These are phyloP conservation scores for Auricularia sp. DNA, from an alignment of 768 basidiomycete genomes.

Conservation along the genomic window DNA sequence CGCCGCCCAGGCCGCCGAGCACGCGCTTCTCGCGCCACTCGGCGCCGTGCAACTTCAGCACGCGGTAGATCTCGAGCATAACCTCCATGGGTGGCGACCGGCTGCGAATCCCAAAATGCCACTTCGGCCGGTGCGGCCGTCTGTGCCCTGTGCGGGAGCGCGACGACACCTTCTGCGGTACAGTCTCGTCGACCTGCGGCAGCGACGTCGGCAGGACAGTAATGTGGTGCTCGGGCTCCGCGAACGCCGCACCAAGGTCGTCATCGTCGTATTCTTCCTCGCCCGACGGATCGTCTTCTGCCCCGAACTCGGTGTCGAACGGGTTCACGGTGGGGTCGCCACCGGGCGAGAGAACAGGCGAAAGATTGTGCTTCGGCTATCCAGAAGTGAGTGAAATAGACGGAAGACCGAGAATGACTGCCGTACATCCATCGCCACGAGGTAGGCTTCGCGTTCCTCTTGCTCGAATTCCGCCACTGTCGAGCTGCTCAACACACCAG, in stretches of 20 bases:
- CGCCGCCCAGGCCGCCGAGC: slow-evolving; percentile 59
- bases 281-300: slow-evolving; percentile 46
- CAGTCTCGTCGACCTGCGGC: slow-evolving; percentile 62
- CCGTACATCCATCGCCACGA: slow-evolving; percentile 73
- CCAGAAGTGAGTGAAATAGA: slow-evolving; percentile 5
- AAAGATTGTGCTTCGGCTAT: slow-evolving; percentile 62
- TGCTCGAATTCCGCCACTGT: slow-evolving; percentile 71
- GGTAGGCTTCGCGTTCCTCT: slow-evolving; percentile 73
- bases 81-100: slow-evolving; percentile 97
- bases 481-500: slow-evolving; percentile 3
- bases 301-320: slow-evolving; percentile 66
- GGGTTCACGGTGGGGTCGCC: slow-evolving; percentile 55
- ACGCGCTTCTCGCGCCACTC: slow-evolving; percentile 93
- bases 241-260: slow-evolving; percentile 20
- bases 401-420: not conserved
- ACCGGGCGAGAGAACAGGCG: slow-evolving; percentile 55
- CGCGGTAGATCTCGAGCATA: slow-evolving; percentile 96
- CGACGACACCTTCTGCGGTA: slow-evolving; percentile 39
- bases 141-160: slow-evolving; percentile 40
- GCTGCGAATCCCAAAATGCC: slow-evolving; percentile 98
- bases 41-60: slow-evolving; percentile 82
- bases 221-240: slow-evolving; percentile 51
- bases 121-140: slow-evolving; percentile 74
- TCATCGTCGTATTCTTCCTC: slow-evolving; percentile 31
- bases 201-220: slow-evolving; percentile 86